Evolutionary conservation across 2,329 filamentous ascomycete species (phyloP).

Genomic region (Hypoxylon sp.): DNA sequence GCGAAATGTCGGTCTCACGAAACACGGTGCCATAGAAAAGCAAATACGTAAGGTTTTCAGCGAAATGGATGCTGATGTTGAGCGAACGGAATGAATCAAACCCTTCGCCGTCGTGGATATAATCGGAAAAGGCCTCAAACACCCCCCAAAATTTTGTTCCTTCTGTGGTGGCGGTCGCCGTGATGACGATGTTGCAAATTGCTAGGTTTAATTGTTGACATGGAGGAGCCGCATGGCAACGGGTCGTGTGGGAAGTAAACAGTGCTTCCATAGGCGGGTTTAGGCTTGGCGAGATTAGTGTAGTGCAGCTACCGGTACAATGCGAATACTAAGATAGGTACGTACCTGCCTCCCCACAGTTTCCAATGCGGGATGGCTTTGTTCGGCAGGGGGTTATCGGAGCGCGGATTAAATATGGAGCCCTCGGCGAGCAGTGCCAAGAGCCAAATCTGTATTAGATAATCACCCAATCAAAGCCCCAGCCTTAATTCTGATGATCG

Average conservation of each 20-base stretch:
- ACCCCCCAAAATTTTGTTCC: slow-evolving; percentile 8
- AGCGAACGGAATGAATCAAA: slow-evolving; percentile 24
- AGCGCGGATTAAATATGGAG: slow-evolving; percentile 1
- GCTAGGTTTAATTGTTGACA: slow-evolving; percentile 45
- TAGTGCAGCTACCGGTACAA: too few species aligned
- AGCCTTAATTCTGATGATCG: slow-evolving; percentile 9
- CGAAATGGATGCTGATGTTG: slow-evolving; percentile 3
- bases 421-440: neutral
- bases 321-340: slow-evolving; percentile 1
- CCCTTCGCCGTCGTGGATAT: neutral
- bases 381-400: neutral
- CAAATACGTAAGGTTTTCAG: slow-evolving; percentile 32
- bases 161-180: slow-evolving; percentile 20
- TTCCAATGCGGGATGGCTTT: neutral
- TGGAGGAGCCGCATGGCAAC: slow-evolving; percentile 45
- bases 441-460: slow-evolving; percentile 9
- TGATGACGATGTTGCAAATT: slow-evolving; percentile 31
- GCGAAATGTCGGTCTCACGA: slow-evolving; percentile 27
- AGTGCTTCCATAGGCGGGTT: too few species aligned
- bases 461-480: slow-evolving; percentile 7
- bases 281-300: slow-evolving; percentile 23
- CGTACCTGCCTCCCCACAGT: neutral
- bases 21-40: slow-evolving; percentile 46
- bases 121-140: slow-evolving; percentile 1
- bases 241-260: slow-evolving; percentile 38